Conservation (phyloP, 2,329 filamentous ascomycete species). For the Colletotrichum shisoi region DNA sequence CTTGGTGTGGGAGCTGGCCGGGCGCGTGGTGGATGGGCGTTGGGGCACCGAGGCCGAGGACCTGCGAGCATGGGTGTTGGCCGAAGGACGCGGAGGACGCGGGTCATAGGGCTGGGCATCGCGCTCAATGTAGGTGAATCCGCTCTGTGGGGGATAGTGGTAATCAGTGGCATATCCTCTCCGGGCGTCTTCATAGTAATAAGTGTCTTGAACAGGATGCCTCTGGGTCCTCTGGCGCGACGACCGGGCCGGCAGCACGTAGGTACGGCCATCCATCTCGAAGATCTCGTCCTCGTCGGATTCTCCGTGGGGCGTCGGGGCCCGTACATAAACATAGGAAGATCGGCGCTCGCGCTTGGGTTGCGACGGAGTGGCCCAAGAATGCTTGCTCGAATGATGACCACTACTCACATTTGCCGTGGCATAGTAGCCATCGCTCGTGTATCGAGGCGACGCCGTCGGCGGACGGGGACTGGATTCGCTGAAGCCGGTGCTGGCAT, state of each 20-base stretch:
- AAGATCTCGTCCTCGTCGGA: constrained; percentile 70
- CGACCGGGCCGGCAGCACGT: constrained; percentile 61
- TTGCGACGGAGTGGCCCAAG: constrained; percentile 55
- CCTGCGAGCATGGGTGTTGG: constrained; percentile 56
- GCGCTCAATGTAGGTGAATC: constrained; percentile 49
- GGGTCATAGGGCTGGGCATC: constrained; percentile 53
- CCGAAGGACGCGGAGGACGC: constrained; percentile 53
- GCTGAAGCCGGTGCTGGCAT: constrained; percentile 53
- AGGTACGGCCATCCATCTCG: constrained; percentile 62
- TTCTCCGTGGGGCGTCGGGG: constrained; percentile 67
- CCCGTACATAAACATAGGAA: constrained; percentile 64
- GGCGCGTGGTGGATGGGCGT: constrained; percentile 62
- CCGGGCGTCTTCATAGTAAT: constrained; percentile 52
- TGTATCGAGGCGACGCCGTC: constrained; percentile 67
- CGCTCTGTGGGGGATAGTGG: constrained; percentile 64
- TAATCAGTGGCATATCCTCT: constrained; percentile 67
- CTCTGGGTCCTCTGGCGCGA: constrained; percentile 49
- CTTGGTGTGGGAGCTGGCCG: constrained; percentile 53
- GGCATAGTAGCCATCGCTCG: constrained; percentile 69
- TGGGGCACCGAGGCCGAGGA: constrained; percentile 60
- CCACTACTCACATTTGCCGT: constrained; percentile 71
- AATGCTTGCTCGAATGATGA: constrained; percentile 58
- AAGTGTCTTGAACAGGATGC: constrained; percentile 37
- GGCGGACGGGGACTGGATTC: constrained; percentile 57
- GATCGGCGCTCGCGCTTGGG: constrained; percentile 62